These are phyloP conservation scores for Rhododendron molle DNA, from an alignment of 148 eudicot species.

Conservation along the genomic window DNA sequence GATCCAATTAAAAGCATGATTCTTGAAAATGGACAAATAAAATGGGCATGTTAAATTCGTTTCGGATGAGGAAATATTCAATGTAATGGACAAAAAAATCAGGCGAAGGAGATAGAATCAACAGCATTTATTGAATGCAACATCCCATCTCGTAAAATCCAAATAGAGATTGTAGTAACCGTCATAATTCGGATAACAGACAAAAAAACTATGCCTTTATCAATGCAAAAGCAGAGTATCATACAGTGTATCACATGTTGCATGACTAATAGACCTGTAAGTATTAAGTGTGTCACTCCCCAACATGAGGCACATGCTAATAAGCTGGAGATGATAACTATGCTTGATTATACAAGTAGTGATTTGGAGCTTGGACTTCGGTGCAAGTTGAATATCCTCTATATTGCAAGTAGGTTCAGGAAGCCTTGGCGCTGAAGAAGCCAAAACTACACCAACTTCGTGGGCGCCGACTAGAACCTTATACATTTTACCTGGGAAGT, in stretches of 20 bases:
- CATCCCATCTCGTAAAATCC: neutral
- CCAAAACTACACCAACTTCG: neutral
- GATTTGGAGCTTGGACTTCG: neutral
- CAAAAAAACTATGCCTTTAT: neutral
- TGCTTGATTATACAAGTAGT: neutral
- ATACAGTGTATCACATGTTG: neutral
- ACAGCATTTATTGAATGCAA: neutral
- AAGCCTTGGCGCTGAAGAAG: neutral
- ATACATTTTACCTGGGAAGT: neutral
- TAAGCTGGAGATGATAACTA: too few relatives aligned
- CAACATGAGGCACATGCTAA: neutral
- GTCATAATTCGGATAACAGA: neutral
- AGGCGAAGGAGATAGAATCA: neutral
- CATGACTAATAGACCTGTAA: neutral
- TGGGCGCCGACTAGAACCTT: neutral
- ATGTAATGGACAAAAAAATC: neutral
- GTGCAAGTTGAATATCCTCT: neutral
- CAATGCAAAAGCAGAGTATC: neutral
- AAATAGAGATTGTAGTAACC: conserved; percentile 1
- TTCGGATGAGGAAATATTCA: neutral
- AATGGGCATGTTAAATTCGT: neutral
- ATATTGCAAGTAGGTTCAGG: neutral
- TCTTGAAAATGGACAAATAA: neutral
- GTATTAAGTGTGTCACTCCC: neutral
- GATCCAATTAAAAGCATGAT: neutral